Evolutionary conservation across 257 asterid species (phyloP).

Genomic region (Dorcoceras hygrometricum): DNA sequence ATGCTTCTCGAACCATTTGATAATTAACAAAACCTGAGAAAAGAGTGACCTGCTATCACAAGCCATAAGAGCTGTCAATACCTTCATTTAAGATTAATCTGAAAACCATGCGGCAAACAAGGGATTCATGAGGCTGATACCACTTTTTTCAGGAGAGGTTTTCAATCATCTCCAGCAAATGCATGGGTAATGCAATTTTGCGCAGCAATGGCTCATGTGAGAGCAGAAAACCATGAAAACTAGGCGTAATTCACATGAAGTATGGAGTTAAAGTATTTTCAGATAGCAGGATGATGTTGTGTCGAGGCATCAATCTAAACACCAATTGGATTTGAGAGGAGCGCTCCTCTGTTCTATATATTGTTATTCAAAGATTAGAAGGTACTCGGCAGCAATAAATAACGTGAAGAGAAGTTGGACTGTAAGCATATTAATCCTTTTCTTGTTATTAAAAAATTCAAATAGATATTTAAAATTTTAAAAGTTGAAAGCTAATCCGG

Average conservation of each 20-base stretch:
- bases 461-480: too few relatives aligned
- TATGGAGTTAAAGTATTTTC: too few relatives aligned
- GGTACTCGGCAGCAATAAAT: neutral
- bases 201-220: neutral
- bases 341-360: too few relatives aligned
- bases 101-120: neutral
- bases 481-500: neutral
- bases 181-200: neutral
- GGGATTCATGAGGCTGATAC: neutral
- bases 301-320: too few relatives aligned
- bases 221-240: neutral
- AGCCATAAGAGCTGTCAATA: conserved; percentile 26
- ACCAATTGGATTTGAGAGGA: too few relatives aligned
- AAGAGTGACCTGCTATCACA: conserved; percentile 70
- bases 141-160: neutral
- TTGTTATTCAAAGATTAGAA: too few relatives aligned
- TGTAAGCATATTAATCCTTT: neutral
- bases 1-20: conserved; percentile 98
- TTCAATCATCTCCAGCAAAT: neutral
- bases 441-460: too few relatives aligned
- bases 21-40: conserved; percentile 97
- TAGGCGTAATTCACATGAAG: too few relatives aligned
- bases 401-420: neutral
- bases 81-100: neutral
- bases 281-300: too few relatives aligned